phyloP scores from a whole-genome alignment of 2,329 filamentous ascomycete genomes.

The Clarireedia monteithiana region DNA sequence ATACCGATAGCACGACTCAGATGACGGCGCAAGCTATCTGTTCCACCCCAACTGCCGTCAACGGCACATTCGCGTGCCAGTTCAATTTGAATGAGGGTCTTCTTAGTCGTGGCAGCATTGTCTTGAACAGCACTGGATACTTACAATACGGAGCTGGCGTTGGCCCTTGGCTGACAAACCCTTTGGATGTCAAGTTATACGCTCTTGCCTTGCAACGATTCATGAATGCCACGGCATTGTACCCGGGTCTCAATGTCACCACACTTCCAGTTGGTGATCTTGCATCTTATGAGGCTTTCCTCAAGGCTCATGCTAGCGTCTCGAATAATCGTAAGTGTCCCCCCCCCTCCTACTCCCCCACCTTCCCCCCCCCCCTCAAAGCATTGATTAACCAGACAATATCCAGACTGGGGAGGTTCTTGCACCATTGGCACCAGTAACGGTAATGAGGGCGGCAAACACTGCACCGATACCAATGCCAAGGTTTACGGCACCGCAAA shows the following conservation, averaged over 20 bases:
- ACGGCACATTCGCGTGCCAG: neutral
- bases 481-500: neutral
- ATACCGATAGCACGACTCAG: neutral
- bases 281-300: neutral
- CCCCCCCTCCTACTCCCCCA: neutral
- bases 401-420: slow-evolving; percentile 2
- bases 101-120: neutral
- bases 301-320: neutral
- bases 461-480: neutral
- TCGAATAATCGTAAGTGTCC: neutral
- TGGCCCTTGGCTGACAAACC: neutral
- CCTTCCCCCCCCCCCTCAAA: neutral
- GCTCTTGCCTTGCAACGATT: neutral
- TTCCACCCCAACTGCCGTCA: neutral
- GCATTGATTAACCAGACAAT: neutral
- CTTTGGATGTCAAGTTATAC: neutral
- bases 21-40: neutral
- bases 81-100: neutral
- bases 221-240: neutral
- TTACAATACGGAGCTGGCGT: neutral
- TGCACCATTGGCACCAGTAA: neutral
- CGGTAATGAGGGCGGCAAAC: too few species aligned
- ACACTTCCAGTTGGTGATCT: neutral
- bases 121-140: neutral
- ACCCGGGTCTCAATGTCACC: neutral